Base-by-base conservation (phyloP, 805 yeast genomes). In the Ascoidea rubescens region DNA sequence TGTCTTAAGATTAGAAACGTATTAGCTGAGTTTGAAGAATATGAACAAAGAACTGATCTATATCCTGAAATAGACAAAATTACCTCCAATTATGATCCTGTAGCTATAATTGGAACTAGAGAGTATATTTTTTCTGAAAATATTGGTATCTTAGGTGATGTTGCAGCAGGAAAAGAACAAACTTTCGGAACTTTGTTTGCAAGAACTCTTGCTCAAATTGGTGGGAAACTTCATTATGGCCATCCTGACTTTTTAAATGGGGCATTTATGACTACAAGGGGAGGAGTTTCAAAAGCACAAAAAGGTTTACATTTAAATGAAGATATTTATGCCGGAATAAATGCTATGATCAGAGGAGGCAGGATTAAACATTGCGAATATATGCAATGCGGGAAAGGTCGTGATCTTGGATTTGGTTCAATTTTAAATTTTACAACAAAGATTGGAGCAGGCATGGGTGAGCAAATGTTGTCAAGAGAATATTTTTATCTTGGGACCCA, bases 361-460 rank as follows among this genome's bases (percentile, higher is more conserved):
- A 68, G 87, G 58, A 85, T 86, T 58, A 83, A 84, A 61, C 93
- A 86, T 61, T 82, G 87, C 64, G 95, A 86, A 64, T 86, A 84
- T 65, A 75, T 78, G 57, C 95, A 86, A 61, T 86, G 95, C 68
- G 95, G 95, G 54, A 86, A 86, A 64, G 95, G 95, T 47, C 73
- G 95, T 64, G 93, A 86, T 69, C 72, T 86, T 61, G 93, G 95
- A 4, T 85, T 86, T 66, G 86, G 87, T 3, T 84, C 93, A 2
- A 85, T 86, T 61, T 73, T 84, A 65, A 85, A 84, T 64, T 86
- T 86, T 67, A 84, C 87, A 5, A 82, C 91, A 28, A 86, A 86
- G 62, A 85, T 86, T 65, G 95, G 95, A 48, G 87, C 93, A 52
- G 95, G 93, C 54, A 86, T 86, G 95, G 91, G 93, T 49, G 95